Evolutionary conservation across 1,284 basidiomycete genomes (phyloP), one percentile per base, ranked within the genome.

Genomic region (Bondarzewia mesenterica): DNA sequence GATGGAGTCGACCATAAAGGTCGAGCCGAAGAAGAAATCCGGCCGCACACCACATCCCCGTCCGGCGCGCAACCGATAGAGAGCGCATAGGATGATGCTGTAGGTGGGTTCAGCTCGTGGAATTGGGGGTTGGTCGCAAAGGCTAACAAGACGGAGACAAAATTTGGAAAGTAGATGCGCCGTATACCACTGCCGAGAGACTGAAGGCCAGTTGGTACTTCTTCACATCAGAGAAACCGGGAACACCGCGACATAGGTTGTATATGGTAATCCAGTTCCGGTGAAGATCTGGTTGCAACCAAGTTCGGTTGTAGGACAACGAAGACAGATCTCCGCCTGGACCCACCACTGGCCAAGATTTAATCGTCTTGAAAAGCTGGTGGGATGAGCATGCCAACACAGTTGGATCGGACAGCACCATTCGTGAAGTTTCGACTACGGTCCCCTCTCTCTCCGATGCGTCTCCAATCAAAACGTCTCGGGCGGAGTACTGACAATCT

Each of bases 241-340:
- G 29, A 36, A 10, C n/a, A 18, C n/a, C n/a, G 37, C 36, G 50
- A 15, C 36, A 51, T 20, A 44, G 42, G n/a, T 52, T 10, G 15
- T 51, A 51, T 7, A 52, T 43, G 2, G 14, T 12, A 5, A 47
- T 12, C 51, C 51, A 52, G 35, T 47, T 36, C 12, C 22, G 36
- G 18, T 23, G 5, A 12, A 42, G 20, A n/a, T 21, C 20, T 4
- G 41, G 41, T 12, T 26, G 18, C 8, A 42, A 26, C 38, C 38
- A 39, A 8, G 10, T 21, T 16, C 16, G 10, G 38, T 16, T 39
- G 38, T 18, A 39, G 8, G 38, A 18, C 7, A 39, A 6, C 8
- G 3, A 2, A 35, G n/a, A n/a, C 10, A 8, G 8, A 35, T 35
- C 32, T 35, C n/a, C 32, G 32, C 32, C 32, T 35, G 32, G 10